A percentile compares a stretch with the other conserved stretches of the same genome.
These are phyloP conservation scores for Psilocybe sp. DNA, from an alignment of 768 basidiomycete species.

Conservation along the genomic window DNA sequence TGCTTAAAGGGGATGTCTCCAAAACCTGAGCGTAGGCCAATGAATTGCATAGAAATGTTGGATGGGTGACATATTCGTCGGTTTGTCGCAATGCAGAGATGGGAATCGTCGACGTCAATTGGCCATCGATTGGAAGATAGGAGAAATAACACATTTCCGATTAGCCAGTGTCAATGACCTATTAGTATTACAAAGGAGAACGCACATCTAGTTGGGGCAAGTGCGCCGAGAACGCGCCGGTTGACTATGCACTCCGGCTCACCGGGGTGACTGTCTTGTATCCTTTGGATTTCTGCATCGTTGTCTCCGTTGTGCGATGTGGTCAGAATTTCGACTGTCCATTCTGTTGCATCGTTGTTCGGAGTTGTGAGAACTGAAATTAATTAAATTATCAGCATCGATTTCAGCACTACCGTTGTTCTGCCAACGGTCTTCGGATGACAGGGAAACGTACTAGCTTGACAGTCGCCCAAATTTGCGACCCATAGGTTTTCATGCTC, in stretches of 20 bases:
- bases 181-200: constrained; percentile 13
- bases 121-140: not conserved
- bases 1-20: constrained; percentile 75
- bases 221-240: constrained; percentile 69
- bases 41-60: no score
- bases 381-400: constrained; percentile 2
- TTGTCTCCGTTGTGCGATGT: constrained; percentile 70
- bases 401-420: not conserved
- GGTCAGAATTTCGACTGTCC: constrained; percentile 63
- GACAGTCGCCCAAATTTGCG: constrained; percentile 79
- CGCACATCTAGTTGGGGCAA: constrained; percentile 76
- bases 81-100: no score
- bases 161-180: constrained; percentile 3
- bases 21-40: constrained; percentile 39
- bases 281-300: constrained; percentile 60
- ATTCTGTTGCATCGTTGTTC: constrained; percentile 41
- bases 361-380: constrained; percentile 49
- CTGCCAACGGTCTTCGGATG: constrained; percentile 2
- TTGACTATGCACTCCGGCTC: constrained; percentile 69
- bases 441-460: constrained; percentile 53
- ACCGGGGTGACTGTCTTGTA: constrained; percentile 61
- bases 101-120: no score
- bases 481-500: constrained; percentile 70
- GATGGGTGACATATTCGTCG: no score
- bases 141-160: not conserved